phyloP scores from a whole-genome alignment of 169 alveolate genomes.

The Plasmodium chabaudi region DNA sequence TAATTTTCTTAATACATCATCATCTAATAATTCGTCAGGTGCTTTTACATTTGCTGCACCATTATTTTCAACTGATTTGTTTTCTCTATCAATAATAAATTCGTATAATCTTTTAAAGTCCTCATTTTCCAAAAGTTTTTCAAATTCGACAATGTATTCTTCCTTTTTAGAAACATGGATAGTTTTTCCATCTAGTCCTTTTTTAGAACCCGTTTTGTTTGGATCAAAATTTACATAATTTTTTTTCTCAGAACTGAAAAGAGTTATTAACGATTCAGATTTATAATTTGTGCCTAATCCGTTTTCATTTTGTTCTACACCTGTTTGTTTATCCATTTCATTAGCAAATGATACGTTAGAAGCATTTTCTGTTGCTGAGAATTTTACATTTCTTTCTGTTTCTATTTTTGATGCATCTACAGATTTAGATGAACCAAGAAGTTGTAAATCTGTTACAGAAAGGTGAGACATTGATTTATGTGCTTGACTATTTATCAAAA shows the following conservation, averaged over 20 bases:
- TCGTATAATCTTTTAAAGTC: slow-evolving; percentile 53
- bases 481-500: background rate
- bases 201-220: background rate
- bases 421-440: background rate
- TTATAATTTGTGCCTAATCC: background rate
- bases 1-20: background rate
- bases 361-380: too few relatives aligned
- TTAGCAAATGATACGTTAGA: background rate
- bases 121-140: slow-evolving; percentile 23
- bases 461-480: slow-evolving; percentile 2
- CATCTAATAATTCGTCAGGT: background rate
- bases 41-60: background rate
- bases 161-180: slow-evolving; percentile 20
- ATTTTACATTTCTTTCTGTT: slow-evolving; percentile 5
- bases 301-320: too few relatives aligned
- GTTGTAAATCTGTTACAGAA: slow-evolving; percentile 31
- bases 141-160: slow-evolving; percentile 2
- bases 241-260: background rate
- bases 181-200: background rate
- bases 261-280: too few relatives aligned
- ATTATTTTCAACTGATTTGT: slow-evolving; percentile 9
- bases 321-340: background rate
- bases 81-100: slow-evolving; percentile 22
- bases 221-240: background rate
- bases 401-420: background rate